Evolutionary conservation across 225 moss, liverwort and hornwort species (phyloP).

Genomic region (Pseudisothecium myosuroides): DNA sequence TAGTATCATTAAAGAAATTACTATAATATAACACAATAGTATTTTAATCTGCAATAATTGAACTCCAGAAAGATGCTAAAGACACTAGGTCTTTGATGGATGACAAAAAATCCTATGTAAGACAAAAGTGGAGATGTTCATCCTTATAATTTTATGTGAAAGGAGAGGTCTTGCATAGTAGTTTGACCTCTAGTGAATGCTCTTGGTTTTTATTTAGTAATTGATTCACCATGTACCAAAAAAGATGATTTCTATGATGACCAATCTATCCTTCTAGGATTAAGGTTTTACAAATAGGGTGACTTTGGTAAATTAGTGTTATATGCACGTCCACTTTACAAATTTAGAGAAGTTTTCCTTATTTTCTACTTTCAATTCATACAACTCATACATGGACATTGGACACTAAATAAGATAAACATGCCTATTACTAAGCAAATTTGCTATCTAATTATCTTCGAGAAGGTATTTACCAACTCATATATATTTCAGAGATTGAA

Average conservation of each 20-base stretch:
- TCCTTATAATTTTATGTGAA: no score
- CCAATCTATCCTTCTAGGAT: fast-evolving
- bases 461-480: not conserved
- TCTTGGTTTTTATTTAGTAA: not conserved
- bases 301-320: no score
- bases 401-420: no score
- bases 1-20: not conserved
- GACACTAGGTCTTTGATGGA: fast-evolving
- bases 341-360: no score
- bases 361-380: fast-evolving
- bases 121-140: no score
- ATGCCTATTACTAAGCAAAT: not conserved
- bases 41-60: not conserved
- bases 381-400: no score
- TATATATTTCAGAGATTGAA: no score
- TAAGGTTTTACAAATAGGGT: not conserved
- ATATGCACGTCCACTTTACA: fast-evolving
- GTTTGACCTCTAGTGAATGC: not conserved
- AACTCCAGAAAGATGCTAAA: fast-evolving
- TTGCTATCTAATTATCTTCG: not conserved
- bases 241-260: not conserved
- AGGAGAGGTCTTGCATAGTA: no score
- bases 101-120: no score
- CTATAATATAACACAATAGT: fast-evolving
- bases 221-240: fast-evolving